Base-by-base conservation (phyloP, 148 eudicot species). In the Chenopodium album region DNA sequence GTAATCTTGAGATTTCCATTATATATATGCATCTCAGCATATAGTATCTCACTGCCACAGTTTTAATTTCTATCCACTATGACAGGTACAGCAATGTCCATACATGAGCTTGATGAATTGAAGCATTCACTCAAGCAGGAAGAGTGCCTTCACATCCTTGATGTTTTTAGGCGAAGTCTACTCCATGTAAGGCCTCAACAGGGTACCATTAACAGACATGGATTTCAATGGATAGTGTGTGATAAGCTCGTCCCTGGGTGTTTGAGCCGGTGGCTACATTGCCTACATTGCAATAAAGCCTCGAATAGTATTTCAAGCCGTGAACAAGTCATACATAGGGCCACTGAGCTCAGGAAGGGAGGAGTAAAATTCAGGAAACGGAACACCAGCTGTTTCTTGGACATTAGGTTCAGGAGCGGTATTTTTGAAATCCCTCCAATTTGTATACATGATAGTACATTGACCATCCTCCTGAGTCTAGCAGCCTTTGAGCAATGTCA, bases 341-440 rank as follows among this genome's bases (percentile, higher is more conserved):
- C 87, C 68, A 85, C 97, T 0, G 89, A 90, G 77, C 88, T 91
- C 46, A 85, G 80, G 68, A 90, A 91, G 9, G 84, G 94, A 3
- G 94, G 94, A 41, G 79, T 92, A 46, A 92, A 87, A 56, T 88
- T 91, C 85, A 86, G 78, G 81, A 90, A 84, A 54, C 78, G 87
- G 56, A 86, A 84, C 44, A 89, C 90, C 0, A 93, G 86, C 71
- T 75, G 89, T 34, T 89, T 92, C 79, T 91, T 92, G 97, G 94
- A 92, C 76, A 77, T 92, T 7, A 87, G 74, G 63, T 92, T 90
- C 87, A 74, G 84, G 60, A 84, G 87, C 11, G 96, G 96, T 10
- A 73, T 89, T 31, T 83, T 92, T 12, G 83, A 80, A 76, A 89
- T 92, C n/a, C 84, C 84, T 7, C 19, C 64, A 60, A 75, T 82